Base-by-base conservation (phyloP, 75 land plant genomes). In the Pinus tabuliformis region DNA sequence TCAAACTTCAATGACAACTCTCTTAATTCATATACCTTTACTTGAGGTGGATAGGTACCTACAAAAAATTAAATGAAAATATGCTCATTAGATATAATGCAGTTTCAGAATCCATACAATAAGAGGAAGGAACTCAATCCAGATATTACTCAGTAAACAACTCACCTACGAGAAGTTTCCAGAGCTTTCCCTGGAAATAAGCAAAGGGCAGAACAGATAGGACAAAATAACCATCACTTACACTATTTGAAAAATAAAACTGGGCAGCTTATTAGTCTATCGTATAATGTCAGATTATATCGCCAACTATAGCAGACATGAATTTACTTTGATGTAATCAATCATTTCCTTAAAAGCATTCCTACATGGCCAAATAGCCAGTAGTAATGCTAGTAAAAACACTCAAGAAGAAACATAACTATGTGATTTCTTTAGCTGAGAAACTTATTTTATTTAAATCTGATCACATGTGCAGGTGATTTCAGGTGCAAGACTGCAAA, bases 31-130 rank as follows among this genome's bases (percentile, higher is more conserved):
- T 86, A 97, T 12, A 97, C 98, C 74, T 89, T 91, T 20, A 97
- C 85, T 78, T 95, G 98, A 56, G 99, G 99, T 1, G 99, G 99
- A 73, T 97, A 97, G 20, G 93, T 92, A 73, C 99, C 99, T 88
- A 59, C 72, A 68, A 42, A 24, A 64, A 16, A 74, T 68, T 18
- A 42, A 12, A 68, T 36, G 72, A 56, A 56, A 45, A 64, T 58
- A 21, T 21, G 74, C 42, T 28, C 21, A 37, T 20, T 20, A 74
- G 28, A 77, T 22, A 22, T 36, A 12, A 59, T 16, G 63, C 58
- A 4, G 21, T 6, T 58, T 61, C 59, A 42, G 9, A 59, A 21
- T 58, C 7, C 14, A 42, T 33, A n/a, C 72, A 70, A 70, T 8
- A n/a, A 39, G 12, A 62, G 0, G 11, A 62, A 62, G 22, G 26